phyloP scores from a whole-genome alignment of 257 asterid genomes.

The Solanum pimpinellifolium region DNA sequence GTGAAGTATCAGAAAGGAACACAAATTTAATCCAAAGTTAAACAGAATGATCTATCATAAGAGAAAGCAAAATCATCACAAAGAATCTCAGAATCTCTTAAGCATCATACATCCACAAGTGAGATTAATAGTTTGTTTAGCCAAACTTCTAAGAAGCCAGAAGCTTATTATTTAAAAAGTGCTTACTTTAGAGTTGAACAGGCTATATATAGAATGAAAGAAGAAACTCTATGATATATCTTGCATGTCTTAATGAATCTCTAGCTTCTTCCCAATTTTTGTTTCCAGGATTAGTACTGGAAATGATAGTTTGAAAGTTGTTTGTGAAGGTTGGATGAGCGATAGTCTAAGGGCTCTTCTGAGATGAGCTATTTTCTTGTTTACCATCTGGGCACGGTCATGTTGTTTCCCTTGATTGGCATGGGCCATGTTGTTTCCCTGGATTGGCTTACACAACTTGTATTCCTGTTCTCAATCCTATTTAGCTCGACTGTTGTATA shows the following conservation, averaged over 20 bases:
- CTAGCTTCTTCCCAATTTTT: background rate
- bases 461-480: background rate
- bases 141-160: background rate
- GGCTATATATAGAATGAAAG: background rate
- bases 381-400: background rate
- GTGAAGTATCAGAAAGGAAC: background rate
- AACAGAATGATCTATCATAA: background rate
- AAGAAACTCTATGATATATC: background rate
- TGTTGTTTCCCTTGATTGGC: background rate
- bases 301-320: background rate
- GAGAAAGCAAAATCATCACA: background rate
- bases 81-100: background rate
- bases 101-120: background rate
- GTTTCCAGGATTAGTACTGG: background rate
- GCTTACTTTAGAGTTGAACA: background rate
- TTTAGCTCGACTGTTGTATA: background rate
- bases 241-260: background rate
- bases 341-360: background rate
- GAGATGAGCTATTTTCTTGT: background rate
- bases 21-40: background rate
- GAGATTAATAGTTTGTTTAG: background rate
- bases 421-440: background rate
- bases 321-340: background rate
- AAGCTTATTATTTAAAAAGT: background rate
- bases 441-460: background rate